phyloP scores from a whole-genome alignment of 225 moss, liverwort and hornwort genomes.

The Pseudisothecium myosuroides region DNA sequence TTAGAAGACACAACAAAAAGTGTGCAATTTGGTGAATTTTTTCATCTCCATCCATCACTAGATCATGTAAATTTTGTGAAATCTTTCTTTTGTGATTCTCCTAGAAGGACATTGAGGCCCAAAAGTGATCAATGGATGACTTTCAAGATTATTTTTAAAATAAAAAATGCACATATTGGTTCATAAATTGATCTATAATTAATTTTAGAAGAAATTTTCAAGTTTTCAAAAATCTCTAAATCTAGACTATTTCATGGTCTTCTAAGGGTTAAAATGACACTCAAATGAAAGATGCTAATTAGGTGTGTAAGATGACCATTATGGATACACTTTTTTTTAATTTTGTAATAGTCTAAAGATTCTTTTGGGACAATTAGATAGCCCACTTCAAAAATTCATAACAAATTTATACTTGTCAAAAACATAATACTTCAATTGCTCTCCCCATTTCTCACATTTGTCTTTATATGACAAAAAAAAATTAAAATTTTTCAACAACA shows the following conservation, averaged over 20 bases:
- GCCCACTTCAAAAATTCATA: not conserved
- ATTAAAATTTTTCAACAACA: not conserved
- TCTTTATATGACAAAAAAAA: not conserved
- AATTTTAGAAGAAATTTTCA: too few species aligned
- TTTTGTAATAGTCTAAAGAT: accelerated
- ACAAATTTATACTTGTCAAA: not conserved
- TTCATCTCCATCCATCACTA: accelerated
- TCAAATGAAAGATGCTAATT: not conserved
- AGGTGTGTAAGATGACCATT: too few species aligned
- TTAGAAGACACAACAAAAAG: too few species aligned
- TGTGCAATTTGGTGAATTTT: too few species aligned
- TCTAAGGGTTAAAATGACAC: not conserved
- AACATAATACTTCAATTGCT: not conserved
- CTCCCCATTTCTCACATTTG: not conserved
- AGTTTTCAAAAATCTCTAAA: too few species aligned
- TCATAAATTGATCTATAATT: too few species aligned
- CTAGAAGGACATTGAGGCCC: not conserved
- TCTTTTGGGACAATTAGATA: accelerated
- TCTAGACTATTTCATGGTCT: too few species aligned
- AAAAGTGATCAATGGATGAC: not conserved
- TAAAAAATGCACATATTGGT: not conserved
- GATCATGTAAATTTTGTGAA: too few species aligned
- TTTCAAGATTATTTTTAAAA: not conserved
- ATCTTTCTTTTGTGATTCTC: too few species aligned
- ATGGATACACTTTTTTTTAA: not conserved